Conservation (phyloP, 345 rosid genomes). For the Citropsis articulata region DNA sequence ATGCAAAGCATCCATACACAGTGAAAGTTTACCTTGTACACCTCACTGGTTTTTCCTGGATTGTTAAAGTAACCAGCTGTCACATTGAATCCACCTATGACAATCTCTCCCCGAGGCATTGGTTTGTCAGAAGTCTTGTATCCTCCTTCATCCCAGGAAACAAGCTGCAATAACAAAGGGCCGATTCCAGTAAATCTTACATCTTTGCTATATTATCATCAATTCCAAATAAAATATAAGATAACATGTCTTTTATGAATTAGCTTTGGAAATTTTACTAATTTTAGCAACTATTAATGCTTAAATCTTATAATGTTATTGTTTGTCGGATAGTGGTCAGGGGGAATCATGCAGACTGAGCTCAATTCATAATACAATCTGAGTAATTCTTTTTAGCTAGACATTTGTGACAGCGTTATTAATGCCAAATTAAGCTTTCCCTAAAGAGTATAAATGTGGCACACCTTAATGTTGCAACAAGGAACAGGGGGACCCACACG, state of each 20-base stretch:
- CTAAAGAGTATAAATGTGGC: not conserved
- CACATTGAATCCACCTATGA: constrained; percentile 73
- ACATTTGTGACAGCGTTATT: not conserved
- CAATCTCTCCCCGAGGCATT: constrained; percentile 94
- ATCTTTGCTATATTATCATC: not conserved
- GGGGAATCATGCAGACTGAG: not conserved
- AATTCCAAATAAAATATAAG: not conserved
- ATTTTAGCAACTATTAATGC: not conserved
- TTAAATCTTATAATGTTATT: not conserved
- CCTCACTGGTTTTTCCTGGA: constrained; percentile 70
- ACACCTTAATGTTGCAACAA: constrained; percentile 72
- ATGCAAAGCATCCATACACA: not conserved
- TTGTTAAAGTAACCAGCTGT: constrained; percentile 83
- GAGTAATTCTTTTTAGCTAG: not conserved
- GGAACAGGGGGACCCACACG: constrained; percentile 95
- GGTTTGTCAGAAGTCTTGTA: constrained; percentile 67
- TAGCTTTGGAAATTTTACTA: not conserved
- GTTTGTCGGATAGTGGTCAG: not conserved
- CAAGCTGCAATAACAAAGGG: constrained; percentile 52
- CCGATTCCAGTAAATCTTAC: not conserved
- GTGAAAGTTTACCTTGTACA: constrained; percentile 57
- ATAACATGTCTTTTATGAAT: not conserved
- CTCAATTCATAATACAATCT: not conserved
- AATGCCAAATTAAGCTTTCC: not conserved
- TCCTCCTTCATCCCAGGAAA: constrained; percentile 91